Percentiles rank a stretch among this genome's conserved stretches.
These are phyloP conservation scores for Ustilago loliicola DNA, from an alignment of 1,284 basidiomycete species.

Conservation along the genomic window DNA sequence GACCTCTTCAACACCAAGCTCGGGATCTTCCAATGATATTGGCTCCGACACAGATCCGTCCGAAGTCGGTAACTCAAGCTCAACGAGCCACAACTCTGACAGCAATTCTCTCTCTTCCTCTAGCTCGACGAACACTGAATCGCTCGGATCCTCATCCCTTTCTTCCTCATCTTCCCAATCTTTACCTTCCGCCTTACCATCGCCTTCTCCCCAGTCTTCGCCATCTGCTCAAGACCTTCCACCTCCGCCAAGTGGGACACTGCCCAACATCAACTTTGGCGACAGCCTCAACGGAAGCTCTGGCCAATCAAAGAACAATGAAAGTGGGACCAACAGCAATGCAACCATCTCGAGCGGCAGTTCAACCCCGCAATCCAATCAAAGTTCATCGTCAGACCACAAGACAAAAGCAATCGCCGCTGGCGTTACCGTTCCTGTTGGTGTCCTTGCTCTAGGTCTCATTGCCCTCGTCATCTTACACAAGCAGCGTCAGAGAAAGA, in stretches of 20 bases:
- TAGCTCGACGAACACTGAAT: neutral
- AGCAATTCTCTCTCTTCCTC: neutral
- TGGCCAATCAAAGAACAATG: neutral
- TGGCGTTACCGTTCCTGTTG: conserved; percentile 29
- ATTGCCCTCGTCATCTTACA: conserved; percentile 16
- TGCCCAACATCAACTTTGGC: conserved; percentile 10
- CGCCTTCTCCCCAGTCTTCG: conserved; percentile 1
- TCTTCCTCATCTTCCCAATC: neutral
- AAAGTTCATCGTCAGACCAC: neutral
- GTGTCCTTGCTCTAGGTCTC: conserved; percentile 24
- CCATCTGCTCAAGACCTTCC: neutral
- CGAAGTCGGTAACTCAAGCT: neutral
- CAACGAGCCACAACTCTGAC: neutral
- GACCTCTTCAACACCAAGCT: neutral
- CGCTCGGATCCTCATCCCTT: neutral
- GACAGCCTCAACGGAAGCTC: neutral
- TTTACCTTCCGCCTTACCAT: no score
- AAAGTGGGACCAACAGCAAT: neutral
- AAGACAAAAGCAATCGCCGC: conserved; percentile 9
- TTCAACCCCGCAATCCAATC: neutral
- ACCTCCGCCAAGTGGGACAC: neutral
- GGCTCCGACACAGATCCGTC: neutral
- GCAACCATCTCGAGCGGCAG: neutral
- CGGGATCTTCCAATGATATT: neutral
- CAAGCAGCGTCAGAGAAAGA: conserved; percentile 18